Conservation (phyloP, 2,329 filamentous ascomycete species). For the Ophiocordyceps camponoti-floridani region DNA sequence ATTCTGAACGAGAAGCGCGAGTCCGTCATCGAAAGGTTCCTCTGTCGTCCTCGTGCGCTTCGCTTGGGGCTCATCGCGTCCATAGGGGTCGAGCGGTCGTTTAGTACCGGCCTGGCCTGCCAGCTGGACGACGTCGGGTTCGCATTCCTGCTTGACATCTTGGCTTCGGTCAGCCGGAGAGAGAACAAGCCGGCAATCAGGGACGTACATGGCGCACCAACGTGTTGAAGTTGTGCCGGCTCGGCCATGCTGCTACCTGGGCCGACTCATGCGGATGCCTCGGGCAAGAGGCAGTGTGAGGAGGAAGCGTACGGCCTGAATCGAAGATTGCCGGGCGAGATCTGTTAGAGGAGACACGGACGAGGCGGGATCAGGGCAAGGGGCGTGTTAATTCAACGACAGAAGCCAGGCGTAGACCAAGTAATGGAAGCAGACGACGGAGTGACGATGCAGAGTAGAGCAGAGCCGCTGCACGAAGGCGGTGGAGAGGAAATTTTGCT, state of each 20-base stretch:
- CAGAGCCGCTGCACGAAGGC: neutral
- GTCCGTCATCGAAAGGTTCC: conserved; percentile 15
- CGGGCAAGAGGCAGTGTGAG: conserved; percentile 4
- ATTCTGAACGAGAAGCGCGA: conserved; percentile 21
- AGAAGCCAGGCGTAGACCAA: neutral
- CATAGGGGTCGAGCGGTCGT: conserved; percentile 16
- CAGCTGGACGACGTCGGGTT: conserved; percentile 14
- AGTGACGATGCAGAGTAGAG: neutral
- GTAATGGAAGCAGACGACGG: neutral
- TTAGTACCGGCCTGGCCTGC: conserved; percentile 18
- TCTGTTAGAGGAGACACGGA: neutral
- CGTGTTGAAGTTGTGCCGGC: conserved; percentile 18
- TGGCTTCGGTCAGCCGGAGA: conserved; percentile 1
- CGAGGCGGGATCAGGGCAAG: too few species aligned
- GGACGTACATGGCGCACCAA: conserved; percentile 10
- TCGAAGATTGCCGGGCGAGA: too few species aligned
- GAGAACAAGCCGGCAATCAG: neutral
- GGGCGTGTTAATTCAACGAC: too few species aligned
- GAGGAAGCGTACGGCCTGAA: too few species aligned
- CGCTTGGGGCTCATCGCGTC: conserved; percentile 12
- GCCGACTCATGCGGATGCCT: conserved; percentile 3
- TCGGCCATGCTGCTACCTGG: conserved; percentile 21
- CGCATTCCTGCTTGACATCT: conserved; percentile 22
- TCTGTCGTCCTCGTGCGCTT: conserved; percentile 18
- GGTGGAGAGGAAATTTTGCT: conserved; percentile 21